phyloP scores from a whole-genome alignment of 352 stramenopile genomes.

The Globisporangium orthogonon region DNA sequence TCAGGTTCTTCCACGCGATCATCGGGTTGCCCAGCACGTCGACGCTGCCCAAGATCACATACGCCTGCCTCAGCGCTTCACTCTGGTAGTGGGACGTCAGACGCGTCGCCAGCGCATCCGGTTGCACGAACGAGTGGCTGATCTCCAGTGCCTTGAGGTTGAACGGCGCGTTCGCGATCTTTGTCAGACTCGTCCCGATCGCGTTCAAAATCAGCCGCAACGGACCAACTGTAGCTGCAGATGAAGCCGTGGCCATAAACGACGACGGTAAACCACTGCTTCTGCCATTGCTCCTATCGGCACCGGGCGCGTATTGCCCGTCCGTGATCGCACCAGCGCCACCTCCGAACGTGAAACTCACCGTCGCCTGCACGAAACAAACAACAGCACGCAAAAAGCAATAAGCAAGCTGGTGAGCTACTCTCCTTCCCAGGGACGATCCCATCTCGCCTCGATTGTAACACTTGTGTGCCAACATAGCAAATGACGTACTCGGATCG shows the following conservation, averaged over 20 bases:
- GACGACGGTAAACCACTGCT: background rate
- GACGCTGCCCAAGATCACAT: constrained; percentile 84
- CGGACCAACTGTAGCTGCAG: constrained; percentile 60
- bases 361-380: constrained; percentile 35
- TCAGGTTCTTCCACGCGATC: constrained; percentile 84
- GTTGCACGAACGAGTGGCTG: constrained; percentile 81
- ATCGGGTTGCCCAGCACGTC: constrained; percentile 87
- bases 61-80: constrained; percentile 82
- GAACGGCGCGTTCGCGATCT: constrained; percentile 87
- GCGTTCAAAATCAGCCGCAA: constrained; percentile 82
- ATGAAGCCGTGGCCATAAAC: constrained; percentile 21
- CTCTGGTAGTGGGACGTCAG: constrained; percentile 84
- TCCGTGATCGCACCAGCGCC: constrained; percentile 59
- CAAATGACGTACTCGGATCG: constrained; percentile 46
- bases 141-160: constrained; percentile 70
- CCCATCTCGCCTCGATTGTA: background rate
- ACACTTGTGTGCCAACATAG: background rate
- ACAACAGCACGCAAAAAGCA: background rate
- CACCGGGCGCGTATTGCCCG: constrained; percentile 31
- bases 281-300: constrained; percentile 11
- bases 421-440: background rate
- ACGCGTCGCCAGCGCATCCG: constrained; percentile 56
- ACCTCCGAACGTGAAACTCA: constrained; percentile 82
- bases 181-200: constrained; percentile 82
- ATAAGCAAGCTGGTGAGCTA: background rate